phyloP scores from a whole-genome alignment of 2,329 filamentous ascomycete species.

The Cryphonectria carpinicola region DNA sequence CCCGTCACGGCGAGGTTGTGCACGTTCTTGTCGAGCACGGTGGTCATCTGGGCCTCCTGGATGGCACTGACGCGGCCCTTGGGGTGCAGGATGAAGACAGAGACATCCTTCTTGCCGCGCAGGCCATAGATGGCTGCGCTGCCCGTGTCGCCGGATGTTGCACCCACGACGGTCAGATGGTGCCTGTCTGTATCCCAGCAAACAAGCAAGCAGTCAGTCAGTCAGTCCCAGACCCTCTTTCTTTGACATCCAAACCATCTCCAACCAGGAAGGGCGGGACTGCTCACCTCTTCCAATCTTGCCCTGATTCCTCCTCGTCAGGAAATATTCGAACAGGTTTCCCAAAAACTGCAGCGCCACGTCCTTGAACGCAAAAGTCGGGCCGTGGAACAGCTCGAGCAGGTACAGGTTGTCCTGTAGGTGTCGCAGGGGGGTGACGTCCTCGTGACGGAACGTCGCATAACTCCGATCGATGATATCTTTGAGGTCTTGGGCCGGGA shows the following conservation, averaged over 20 bases:
- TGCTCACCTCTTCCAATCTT: conserved; percentile 61
- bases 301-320: conserved; percentile 72
- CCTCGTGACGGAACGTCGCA: conserved; percentile 79
- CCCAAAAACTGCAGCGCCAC: conserved; percentile 91
- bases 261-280: neutral
- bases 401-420: conserved; percentile 80
- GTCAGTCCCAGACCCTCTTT: conserved; percentile 24
- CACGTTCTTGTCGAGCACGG: conserved; percentile 85
- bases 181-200: conserved; percentile 60
- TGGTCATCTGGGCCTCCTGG: conserved; percentile 97
- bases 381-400: conserved; percentile 94
- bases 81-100: conserved; percentile 92
- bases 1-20: conserved; percentile 89
- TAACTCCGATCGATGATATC: conserved; percentile 85
- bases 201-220: conserved; percentile 34
- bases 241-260: neutral
- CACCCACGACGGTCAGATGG: conserved; percentile 84
- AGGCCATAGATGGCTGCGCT: conserved; percentile 96
- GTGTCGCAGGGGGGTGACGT: conserved; percentile 80
- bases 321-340: conserved; percentile 93
- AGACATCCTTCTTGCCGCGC: conserved; percentile 94
- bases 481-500: conserved; percentile 78
- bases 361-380: conserved; percentile 95
- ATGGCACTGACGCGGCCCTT: conserved; percentile 89
- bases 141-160: conserved; percentile 87